phyloP scores from a whole-genome alignment of 176 grass and related monocot species.

The Cenchrus fungigraminus region DNA sequence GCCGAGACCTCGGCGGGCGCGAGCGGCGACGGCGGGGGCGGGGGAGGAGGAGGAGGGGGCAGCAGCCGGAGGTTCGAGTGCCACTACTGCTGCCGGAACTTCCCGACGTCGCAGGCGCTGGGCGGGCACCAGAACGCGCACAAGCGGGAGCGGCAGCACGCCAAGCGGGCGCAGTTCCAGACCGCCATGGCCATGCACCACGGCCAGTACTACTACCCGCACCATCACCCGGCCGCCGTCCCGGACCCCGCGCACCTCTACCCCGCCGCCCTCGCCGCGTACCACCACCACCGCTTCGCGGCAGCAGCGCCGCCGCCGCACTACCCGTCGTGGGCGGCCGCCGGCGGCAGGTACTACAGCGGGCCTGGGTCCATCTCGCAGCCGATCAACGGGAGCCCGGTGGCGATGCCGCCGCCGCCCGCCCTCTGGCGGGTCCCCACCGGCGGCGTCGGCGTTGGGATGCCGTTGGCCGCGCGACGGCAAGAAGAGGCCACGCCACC shows the following conservation, averaged over 20 bases:
- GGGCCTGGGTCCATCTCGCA: conserved; percentile 64
- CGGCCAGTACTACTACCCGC: conserved; percentile 41
- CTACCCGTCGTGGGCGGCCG: conserved; percentile 70
- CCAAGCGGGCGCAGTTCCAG: conserved; percentile 77
- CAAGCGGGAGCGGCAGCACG: conserved; percentile 84
- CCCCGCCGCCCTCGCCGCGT: conserved; percentile 39
- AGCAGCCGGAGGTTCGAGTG: conserved; percentile 69
- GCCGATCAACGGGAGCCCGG: conserved; percentile 68
- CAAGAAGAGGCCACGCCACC: conserved; percentile 19
- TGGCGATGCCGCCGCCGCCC: conserved; percentile 30
- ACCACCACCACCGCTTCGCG: conserved; percentile 44
- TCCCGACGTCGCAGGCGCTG: conserved; percentile 86
- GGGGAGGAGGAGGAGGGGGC: not conserved
- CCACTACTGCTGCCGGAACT: conserved; percentile 91
- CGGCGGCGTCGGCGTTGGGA: conserved; percentile 21
- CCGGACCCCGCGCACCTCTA: conserved; percentile 36
- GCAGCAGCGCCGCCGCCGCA: conserved; percentile 37
- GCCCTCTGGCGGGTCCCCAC: conserved; percentile 44
- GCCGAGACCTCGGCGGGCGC: not conserved
- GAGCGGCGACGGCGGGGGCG: not conserved
- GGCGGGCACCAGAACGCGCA: conserved; percentile 92
- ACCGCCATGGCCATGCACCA: conserved; percentile 61
- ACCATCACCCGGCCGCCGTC: not conserved
- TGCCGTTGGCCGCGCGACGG: conserved; percentile 4
- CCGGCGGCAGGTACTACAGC: conserved; percentile 49